phyloP scores from a whole-genome alignment of 2,329 filamentous ascomycete genomes.

The Gnomoniopsis smithogilvyi region DNA sequence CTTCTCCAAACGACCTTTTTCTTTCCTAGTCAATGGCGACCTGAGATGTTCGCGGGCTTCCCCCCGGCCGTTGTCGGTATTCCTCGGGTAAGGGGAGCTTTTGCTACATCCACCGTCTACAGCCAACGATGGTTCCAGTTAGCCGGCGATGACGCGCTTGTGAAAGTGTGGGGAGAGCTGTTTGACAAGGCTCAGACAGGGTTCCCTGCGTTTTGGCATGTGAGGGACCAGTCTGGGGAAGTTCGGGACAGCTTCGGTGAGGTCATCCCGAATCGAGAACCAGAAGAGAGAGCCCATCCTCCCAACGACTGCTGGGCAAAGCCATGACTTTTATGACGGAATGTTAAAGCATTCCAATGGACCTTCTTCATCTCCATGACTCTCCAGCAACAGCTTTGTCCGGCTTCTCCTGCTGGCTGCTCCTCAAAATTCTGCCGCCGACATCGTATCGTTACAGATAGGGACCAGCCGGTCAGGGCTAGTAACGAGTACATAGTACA shows the following conservation, averaged over 20 bases:
- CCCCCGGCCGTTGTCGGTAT: slow-evolving; percentile 8
- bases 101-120: slow-evolving; percentile 6
- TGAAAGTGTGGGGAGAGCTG: slow-evolving; percentile 28
- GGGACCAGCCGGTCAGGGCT: too few species aligned
- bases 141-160: slow-evolving; percentile 20
- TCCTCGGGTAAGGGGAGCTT: slow-evolving; percentile 20
- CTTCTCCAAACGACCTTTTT: background rate
- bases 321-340: background rate
- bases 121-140: slow-evolving; percentile 5
- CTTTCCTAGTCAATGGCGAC: background rate
- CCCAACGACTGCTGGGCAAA: background rate
- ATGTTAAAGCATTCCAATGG: background rate
- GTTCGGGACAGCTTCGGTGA: background rate
- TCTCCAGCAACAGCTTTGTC: background rate
- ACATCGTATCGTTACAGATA: slow-evolving; percentile 11
- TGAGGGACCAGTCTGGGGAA: background rate
- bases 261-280: background rate
- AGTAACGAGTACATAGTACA: background rate
- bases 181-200: background rate
- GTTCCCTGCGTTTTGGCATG: slow-evolving; percentile 13
- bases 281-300: background rate
- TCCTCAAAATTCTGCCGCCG: slow-evolving; percentile 12
- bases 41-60: background rate
- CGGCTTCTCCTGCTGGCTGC: background rate
- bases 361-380: background rate